Base-by-base conservation (phyloP, 1,284 basidiomycete genomes). In the Polyporus tsugae region DNA sequence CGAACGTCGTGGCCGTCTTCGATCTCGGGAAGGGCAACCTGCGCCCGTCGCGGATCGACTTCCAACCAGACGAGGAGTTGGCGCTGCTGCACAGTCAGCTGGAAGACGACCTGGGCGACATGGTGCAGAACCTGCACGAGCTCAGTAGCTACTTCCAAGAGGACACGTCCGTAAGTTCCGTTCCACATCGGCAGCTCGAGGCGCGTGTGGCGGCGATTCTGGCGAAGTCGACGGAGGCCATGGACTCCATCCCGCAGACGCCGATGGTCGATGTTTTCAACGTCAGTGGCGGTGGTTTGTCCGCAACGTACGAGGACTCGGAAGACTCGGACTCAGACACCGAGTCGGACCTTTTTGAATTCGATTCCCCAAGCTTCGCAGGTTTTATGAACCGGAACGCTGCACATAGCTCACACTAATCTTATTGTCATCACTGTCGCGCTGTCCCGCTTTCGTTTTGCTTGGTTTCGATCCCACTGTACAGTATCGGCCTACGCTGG, bases 91-190 rank as follows among this genome's bases (percentile, higher is more conserved):
- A 76, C 22, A 86, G 87, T 29, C 80, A 80, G 10, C 74, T 84
- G 36, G 65, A 66, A 61, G 89, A 90, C 63, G 90, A 94, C 72
- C 84, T 97, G n/a, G 92, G 93, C 6, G 93, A 94, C 69, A 83
- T 96, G 35, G 94, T 97, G 38, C 94, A 92, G 73, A 93, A 95
- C 70, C 84, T 97, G 55, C 93, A 97, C 76, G 92, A 94, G 69
- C 84, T 98, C 57, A 94, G 91, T 70, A 91, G 90, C 70, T 97
- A 94, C 84, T 96, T 96, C 84, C 92, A 93, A 76, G 89, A 91
- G 63, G 82, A 83, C 52, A 72, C 66, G 22, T 72, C 81, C 61
- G 87, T 64, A 1, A 59, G 59, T 6, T 49, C 60, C 19, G 63
- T 60, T 42, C 60, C 66, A 25, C 69, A 70, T 10, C 84, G 88